These are phyloP conservation scores for Pulveroboletus sp. DNA, from an alignment of 768 basidiomycete species.

Conservation along the genomic window DNA sequence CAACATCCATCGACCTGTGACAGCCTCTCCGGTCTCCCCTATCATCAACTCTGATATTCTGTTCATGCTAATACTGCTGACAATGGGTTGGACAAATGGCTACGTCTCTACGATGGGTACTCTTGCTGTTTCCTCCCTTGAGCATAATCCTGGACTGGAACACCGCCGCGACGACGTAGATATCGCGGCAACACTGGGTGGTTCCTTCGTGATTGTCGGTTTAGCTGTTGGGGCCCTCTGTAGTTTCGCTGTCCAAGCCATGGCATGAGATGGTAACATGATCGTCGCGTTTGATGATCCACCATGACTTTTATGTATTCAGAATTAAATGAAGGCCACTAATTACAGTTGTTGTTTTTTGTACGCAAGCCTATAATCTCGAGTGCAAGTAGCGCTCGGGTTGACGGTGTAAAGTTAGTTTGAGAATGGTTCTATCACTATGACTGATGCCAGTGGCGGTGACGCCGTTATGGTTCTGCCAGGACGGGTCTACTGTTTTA, in stretches of 20 bases:
- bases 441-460: too few relatives aligned
- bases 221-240: conserved; percentile 69
- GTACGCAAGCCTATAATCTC: too few relatives aligned
- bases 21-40: conserved; percentile 22
- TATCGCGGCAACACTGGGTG: conserved; percentile 75
- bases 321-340: neutral
- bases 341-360: too few relatives aligned
- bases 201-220: conserved; percentile 76
- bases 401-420: too few relatives aligned
- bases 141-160: conserved; percentile 70
- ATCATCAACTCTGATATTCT: conserved; percentile 72
- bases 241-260: conserved; percentile 75
- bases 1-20: conserved; percentile 60
- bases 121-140: conserved; percentile 78
- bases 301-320: neutral
- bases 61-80: conserved; percentile 69
- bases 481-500: too few relatives aligned
- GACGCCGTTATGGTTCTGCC: too few relatives aligned
- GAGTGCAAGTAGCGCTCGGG: too few relatives aligned
- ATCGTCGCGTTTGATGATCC: neutral
- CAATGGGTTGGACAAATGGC: conserved; percentile 79
- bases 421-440: too few relatives aligned
- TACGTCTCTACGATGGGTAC: conserved; percentile 74
- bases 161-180: conserved; percentile 79
- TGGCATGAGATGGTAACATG: conserved; percentile 44